These are phyloP conservation scores for Dryas octopetala DNA, from an alignment of 306 rosid species.

Conservation along the genomic window DNA sequence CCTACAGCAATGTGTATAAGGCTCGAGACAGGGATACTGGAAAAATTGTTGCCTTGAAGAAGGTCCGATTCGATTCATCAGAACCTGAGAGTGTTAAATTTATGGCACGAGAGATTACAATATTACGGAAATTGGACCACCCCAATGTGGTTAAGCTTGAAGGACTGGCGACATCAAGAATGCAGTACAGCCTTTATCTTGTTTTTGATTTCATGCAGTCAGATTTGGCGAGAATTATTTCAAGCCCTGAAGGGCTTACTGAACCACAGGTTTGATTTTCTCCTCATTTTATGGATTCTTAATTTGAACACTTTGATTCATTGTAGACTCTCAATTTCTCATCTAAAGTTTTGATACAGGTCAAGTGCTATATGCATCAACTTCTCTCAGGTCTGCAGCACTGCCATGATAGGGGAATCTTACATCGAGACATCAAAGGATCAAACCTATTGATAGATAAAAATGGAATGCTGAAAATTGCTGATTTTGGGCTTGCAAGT, in stretches of 20 bases:
- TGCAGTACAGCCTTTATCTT: conserved; percentile 87
- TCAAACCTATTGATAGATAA: conserved; percentile 82
- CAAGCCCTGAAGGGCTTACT: conserved; percentile 54
- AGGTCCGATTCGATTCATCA: conserved; percentile 77
- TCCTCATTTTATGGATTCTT: conserved; percentile 8
- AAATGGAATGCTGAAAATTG: conserved; percentile 81
- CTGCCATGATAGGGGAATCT: conserved; percentile 84
- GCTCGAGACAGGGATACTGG: conserved; percentile 76
- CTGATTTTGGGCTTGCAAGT: conserved; percentile 89
- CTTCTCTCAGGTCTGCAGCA: conserved; percentile 89
- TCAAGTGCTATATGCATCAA: conserved; percentile 91
- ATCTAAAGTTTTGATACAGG: conserved; percentile 50
- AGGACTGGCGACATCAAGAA: conserved; percentile 92
- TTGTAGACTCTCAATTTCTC: conserved; percentile 16
- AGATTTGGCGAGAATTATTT: conserved; percentile 68
- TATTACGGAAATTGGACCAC: conserved; percentile 75
- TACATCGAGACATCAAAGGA: conserved; percentile 89
- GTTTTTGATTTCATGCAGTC: conserved; percentile 90
- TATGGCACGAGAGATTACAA: conserved; percentile 88
- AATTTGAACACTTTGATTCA: conserved; percentile 19
- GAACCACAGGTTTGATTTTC: conserved; percentile 75
- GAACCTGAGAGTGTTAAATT: conserved; percentile 85
- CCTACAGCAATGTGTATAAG: conserved; percentile 93
- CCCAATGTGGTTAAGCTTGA: conserved; percentile 78
- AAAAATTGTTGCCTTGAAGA: conserved; percentile 82